A percentile compares a stretch with the other conserved stretches of the same genome.
phyloP scores from a whole-genome alignment of 2,329 filamentous ascomycete species.

The Calonectria multiphialidica region DNA sequence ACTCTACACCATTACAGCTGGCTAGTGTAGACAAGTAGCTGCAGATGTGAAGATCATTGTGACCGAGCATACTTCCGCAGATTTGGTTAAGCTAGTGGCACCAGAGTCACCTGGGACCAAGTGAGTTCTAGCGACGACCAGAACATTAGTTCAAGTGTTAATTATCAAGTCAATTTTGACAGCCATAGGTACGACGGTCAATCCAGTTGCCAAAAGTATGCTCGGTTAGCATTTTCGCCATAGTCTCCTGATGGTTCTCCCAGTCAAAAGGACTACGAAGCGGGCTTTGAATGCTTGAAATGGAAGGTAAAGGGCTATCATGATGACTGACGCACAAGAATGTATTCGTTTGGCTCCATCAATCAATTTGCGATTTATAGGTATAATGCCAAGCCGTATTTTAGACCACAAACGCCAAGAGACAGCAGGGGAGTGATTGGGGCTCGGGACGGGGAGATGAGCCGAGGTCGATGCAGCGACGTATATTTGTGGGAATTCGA shows the following conservation, averaged over 20 bases:
- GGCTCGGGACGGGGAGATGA: not conserved
- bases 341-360: not conserved
- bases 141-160: not conserved
- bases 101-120: not conserved
- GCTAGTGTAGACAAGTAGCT: not conserved
- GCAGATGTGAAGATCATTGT: not conserved
- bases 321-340: not conserved
- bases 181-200: not conserved
- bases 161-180: not conserved
- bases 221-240: not conserved
- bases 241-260: not conserved
- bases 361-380: not conserved
- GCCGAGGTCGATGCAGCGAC: not conserved
- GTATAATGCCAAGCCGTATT: not conserved
- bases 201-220: not conserved
- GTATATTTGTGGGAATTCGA: not conserved
- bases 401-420: not conserved
- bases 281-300: constrained; percentile 4
- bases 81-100: not conserved
- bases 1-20: not conserved
- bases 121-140: not conserved
- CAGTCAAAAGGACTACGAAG: not conserved
- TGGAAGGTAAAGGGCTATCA: constrained; percentile 7
- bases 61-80: not conserved
- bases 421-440: not conserved